A percentile compares a stretch with the other conserved stretches of the same genome.
Evolutionary conservation across 768 basidiomycete genomes (phyloP).

Genomic region (Asterophora parasitica): DNA sequence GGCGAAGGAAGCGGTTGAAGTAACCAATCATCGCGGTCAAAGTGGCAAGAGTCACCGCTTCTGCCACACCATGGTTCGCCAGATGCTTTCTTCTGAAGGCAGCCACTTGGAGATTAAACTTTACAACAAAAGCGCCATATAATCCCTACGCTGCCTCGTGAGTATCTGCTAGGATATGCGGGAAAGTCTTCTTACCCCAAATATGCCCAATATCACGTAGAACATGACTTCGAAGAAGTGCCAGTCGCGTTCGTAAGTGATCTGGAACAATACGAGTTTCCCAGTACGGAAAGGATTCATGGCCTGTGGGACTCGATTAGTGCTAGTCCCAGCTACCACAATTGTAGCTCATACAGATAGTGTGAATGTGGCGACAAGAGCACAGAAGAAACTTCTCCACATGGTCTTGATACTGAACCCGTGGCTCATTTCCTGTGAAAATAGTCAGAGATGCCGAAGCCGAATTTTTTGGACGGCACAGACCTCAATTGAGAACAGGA

Average conservation of each 20-base stretch:
- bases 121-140: slow-evolving; percentile 95
- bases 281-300: slow-evolving; percentile 99
- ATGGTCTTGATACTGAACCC: slow-evolving; percentile 96
- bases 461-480: background rate
- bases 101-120: slow-evolving; percentile 93
- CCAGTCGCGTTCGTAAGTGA: slow-evolving; percentile 97
- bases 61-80: slow-evolving; percentile 75
- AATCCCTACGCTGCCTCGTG: slow-evolving; percentile 60
- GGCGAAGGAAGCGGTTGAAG: slow-evolving; percentile 89
- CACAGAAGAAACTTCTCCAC: slow-evolving; percentile 98
- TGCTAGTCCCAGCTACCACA: background rate
- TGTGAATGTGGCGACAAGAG: slow-evolving; percentile 93
- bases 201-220: slow-evolving; percentile 91
- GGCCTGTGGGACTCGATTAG: slow-evolving; percentile 44
- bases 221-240: slow-evolving; percentile 99
- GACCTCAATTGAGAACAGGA: slow-evolving; percentile 96
- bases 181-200: slow-evolving; percentile 63
- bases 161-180: slow-evolving; percentile 8
- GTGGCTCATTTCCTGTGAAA: slow-evolving; percentile 91
- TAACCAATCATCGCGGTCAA: slow-evolving; percentile 91
- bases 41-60: slow-evolving; percentile 83
- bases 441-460: background rate
- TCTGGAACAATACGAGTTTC: slow-evolving; percentile 96
- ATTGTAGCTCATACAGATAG: slow-evolving; percentile 67
- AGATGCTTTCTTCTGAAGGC: slow-evolving; percentile 92